Evolutionary conservation across 345 rosid species (phyloP), one percentile per base, ranked within the genome.

Genomic region (Conringia planisiliqua): DNA sequence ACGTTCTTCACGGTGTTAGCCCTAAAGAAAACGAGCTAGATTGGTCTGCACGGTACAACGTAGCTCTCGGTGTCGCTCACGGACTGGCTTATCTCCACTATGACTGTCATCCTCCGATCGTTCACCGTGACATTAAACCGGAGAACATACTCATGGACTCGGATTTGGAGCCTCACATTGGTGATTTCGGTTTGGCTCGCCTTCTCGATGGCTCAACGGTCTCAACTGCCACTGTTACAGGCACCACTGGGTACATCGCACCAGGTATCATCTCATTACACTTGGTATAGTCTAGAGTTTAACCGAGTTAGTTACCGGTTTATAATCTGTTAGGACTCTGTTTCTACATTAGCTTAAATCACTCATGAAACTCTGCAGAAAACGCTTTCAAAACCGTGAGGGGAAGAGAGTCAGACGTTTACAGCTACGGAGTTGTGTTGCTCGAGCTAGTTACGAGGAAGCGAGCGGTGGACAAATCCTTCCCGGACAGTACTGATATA

Each of bases 71-170:
- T 56, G 80, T 75, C 2, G 90, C 97, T 17, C 83, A 89, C 7
- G 97, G 87, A 68, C 81, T 92, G 79, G 88, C 86, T 4, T 92
- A 92, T 84, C 91, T 92, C 52, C 97, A 92, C 79, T 72, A 82
- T 43, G 91, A 90, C 57, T 92, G 94, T 27, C 66, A 85, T 71
- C 97, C 96, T 20, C 77, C 89, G 0, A 82, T 92, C 22, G 85
- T 88, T 13, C 97, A 92, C 50, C 86, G 92, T 16, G 97, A 92
- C 78, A 85, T 92, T 68, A 92, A 92, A 75, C 91, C 97, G 0
- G 82, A 82, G 24, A 92, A 92, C 82, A 83, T 92, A 72, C 94
- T 92, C 20, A 56, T 92, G 66, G 92, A 88, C 66, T 61, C 83
- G 0, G 87, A 90, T 24, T 82, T 88, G 85, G 94, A 86, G 82